Conservation (phyloP, 805 yeast genomes). For the Saccharomycopsis oosterbeekiorum region DNA sequence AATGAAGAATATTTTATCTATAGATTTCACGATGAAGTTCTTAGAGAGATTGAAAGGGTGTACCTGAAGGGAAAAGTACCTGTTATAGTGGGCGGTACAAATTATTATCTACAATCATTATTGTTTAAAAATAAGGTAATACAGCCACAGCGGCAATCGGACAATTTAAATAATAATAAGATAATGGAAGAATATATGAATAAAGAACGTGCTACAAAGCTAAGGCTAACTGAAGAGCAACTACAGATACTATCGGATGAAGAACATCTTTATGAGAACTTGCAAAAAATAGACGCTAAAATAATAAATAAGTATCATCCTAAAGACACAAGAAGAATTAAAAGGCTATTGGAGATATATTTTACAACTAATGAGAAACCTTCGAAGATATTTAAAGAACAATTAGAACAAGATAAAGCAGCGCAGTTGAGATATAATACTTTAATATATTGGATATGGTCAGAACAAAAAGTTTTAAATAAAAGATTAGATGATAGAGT, state of each 20-base stretch:
- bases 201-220: slow-evolving; percentile 4
- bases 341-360: slow-evolving; percentile 74
- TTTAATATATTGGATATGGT: slow-evolving; percentile 74
- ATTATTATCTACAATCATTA: slow-evolving; percentile 77
- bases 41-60: slow-evolving; percentile 47
- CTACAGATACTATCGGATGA: slow-evolving; percentile 36
- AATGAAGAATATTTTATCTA: slow-evolving; percentile 72
- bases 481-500: slow-evolving; percentile 67
- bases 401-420: slow-evolving; percentile 27
- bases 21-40: slow-evolving; percentile 53
- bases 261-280: slow-evolving; percentile 33
- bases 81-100: slow-evolving; percentile 91
- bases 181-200: not conserved
- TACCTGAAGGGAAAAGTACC: slow-evolving; percentile 65
- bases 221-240: slow-evolving; percentile 27
- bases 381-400: slow-evolving; percentile 60
- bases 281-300: slow-evolving; percentile 53
- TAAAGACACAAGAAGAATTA: slow-evolving; percentile 68
- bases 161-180: not conserved
- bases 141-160: not conserved
- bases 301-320: slow-evolving; percentile 85
- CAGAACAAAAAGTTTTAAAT: slow-evolving; percentile 48
- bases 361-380: slow-evolving; percentile 57
- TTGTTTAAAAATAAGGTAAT: slow-evolving; percentile 63
- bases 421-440: slow-evolving; percentile 46